Percentiles rank a stretch among this genome's conserved stretches.
Conservation (phyloP, 176 grass and related monocot genomes). For the Dendrocalamus sinicus region DNA sequence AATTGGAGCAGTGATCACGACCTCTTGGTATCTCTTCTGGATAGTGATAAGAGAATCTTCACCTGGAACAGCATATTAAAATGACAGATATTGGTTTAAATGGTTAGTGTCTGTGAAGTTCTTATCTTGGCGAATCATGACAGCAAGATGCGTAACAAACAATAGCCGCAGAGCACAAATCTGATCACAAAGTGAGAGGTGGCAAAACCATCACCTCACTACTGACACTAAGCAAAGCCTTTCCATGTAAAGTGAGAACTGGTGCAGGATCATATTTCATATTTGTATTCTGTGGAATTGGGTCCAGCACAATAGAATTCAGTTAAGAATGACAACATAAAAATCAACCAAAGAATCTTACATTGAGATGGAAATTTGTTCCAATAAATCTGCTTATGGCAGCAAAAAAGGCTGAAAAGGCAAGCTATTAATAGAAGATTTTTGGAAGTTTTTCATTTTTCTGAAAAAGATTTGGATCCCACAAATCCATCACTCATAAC, state of each 20-base stretch:
- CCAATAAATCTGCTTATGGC: constrained; percentile 16
- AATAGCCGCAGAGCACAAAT: constrained; percentile 51
- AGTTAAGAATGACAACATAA: constrained; percentile 25
- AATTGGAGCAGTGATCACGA: constrained; percentile 55
- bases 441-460: background rate
- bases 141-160: constrained; percentile 51
- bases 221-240: constrained; percentile 38
- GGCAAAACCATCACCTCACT: constrained; percentile 47
- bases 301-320: constrained; percentile 31
- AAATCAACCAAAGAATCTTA: constrained; percentile 21
- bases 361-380: constrained; percentile 17
- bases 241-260: constrained; percentile 46
- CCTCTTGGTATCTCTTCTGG: constrained; percentile 50
- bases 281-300: constrained; percentile 20
- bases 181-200: constrained; percentile 35
- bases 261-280: constrained; percentile 31
- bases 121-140: constrained; percentile 67
- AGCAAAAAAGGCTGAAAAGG: background rate
- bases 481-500: background rate
- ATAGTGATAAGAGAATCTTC: constrained; percentile 64
- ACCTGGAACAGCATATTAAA: constrained; percentile 63
- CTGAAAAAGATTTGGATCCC: constrained; percentile 18
- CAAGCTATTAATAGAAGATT: background rate
- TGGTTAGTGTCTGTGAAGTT: constrained; percentile 48
- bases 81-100: constrained; percentile 56